Percentiles rank a stretch among this genome's conserved stretches.
phyloP scores from a whole-genome alignment of 768 basidiomycete genomes.

The Tylopilus vinaceipallidus region DNA sequence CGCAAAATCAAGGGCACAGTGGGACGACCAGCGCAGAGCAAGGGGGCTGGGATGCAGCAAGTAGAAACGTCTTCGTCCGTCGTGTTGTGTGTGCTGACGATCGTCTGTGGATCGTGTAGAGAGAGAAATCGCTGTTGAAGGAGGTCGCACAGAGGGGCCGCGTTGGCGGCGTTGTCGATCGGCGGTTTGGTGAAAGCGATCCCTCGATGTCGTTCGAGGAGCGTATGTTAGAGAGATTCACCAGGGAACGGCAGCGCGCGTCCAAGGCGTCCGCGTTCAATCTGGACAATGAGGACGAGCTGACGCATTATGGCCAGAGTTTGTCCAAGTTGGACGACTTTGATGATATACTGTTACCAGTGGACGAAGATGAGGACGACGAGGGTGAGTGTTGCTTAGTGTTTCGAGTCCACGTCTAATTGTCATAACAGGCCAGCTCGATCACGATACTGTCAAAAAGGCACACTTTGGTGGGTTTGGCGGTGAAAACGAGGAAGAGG shows the following conservation, averaged over 20 bases:
- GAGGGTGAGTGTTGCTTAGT: conserved; percentile 33
- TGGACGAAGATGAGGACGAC: conserved; percentile 56
- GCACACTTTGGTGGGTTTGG: conserved; percentile 87
- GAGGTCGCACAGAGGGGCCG: conserved; percentile 81
- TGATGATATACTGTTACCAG: conserved; percentile 55
- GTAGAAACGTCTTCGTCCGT: conserved; percentile 40
- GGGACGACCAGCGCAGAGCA: conserved; percentile 84
- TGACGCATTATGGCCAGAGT: conserved; percentile 91
- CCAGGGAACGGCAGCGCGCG: conserved; percentile 78
- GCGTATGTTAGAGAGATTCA: conserved; percentile 95
- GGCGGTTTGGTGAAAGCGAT: conserved; percentile 95
- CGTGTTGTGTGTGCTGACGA: conserved; percentile 5
- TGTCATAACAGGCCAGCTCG: conserved; percentile 56
- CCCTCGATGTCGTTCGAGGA: conserved; percentile 92
- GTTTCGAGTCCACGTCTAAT: neutral
- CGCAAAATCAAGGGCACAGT: conserved; percentile 77
- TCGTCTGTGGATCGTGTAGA: conserved; percentile 39
- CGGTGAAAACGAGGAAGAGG: conserved; percentile 57
- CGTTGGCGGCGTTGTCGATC: conserved; percentile 87
- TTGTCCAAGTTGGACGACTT: conserved; percentile 84
- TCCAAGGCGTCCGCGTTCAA: conserved; percentile 82
- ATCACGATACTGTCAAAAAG: conserved; percentile 59
- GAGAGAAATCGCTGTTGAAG: conserved; percentile 84
- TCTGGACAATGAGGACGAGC: conserved; percentile 86
- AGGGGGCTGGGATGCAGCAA: conserved; percentile 88